Base-by-base conservation (phyloP, 768 basidiomycete genomes). In the Cubamyces sp. region DNA sequence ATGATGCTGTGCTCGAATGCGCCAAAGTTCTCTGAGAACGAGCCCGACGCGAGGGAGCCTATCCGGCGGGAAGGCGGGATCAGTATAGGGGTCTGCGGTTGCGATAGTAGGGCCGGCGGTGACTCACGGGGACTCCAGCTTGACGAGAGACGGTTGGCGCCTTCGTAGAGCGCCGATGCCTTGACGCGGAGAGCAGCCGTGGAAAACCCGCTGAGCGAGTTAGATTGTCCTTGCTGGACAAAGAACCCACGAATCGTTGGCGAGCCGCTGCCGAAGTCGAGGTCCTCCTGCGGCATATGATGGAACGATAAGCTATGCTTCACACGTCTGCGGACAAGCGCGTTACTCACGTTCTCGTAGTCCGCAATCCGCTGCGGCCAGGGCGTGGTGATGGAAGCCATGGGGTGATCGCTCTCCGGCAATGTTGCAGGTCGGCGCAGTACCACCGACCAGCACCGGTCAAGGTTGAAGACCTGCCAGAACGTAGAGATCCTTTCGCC, bases 391-490 rank as follows among this genome's bases (percentile, higher is more conserved):
- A 92, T 87, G 19, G 87, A 78, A 46, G 83, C 78, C 66, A 78
- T 81, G 12, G 81, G 76, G 57, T 84, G 81, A 39, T 80, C 77
- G 51, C 84, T 83, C 65, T 92, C 90, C 16, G 85, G 83, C 43
- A 92, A 84, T 43, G 85, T 78, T 11, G 79, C 76, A 5, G 90
- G 88, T 63, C 87, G 87, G 30, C 84, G 86, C 6, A 92, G 80
- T 11, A 85, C 82, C 5, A 87, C 85, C 21, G 90, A 90, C 89
- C 90, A 92, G 69, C 89, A 91, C 30, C 87, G 84, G 73, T 94
- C 91, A 65, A 92, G 77, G 68, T 85, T 84, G 74, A 86, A 94
- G 12, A 90, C 88, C 70, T 92, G 89, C 91, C 91, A 94, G 67
- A 94, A 94, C 0, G 90, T 81, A 41, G 87, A 73, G 58, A 91